These are phyloP conservation scores for Linaria vulgaris DNA, from an alignment of 257 asterid species.

Conservation along the genomic window DNA sequence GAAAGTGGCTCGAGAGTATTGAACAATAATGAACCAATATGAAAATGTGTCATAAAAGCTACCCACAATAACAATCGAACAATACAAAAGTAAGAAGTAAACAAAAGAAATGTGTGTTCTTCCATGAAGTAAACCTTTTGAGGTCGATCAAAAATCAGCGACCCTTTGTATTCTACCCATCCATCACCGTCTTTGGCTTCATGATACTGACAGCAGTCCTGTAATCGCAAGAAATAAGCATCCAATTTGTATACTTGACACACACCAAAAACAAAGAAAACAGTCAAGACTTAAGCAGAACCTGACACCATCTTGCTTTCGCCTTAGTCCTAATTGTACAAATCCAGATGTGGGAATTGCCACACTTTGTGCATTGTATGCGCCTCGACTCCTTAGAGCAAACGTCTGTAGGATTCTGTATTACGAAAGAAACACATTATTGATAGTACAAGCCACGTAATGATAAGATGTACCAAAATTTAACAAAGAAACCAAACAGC, in stretches of 20 bases:
- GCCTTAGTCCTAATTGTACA: slow-evolving; percentile 87
- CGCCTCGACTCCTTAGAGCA: slow-evolving; percentile 92
- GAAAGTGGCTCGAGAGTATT: no score
- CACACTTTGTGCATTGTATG: slow-evolving; percentile 97
- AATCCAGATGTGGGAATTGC: slow-evolving; percentile 90
- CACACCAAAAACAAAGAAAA: not conserved
- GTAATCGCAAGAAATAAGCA: slow-evolving; percentile 23
- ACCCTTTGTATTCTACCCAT: slow-evolving; percentile 96
- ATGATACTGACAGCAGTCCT: slow-evolving; percentile 99
- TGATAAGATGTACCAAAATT: slow-evolving; percentile 1
- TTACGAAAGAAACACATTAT: slow-evolving; percentile 19
- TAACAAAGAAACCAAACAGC: not conserved
- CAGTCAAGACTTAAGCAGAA: slow-evolving; percentile 27
- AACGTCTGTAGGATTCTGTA: slow-evolving; percentile 72
- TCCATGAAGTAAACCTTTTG: slow-evolving; percentile 46
- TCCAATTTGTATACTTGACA: slow-evolving; percentile 16
- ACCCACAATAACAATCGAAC: no score
- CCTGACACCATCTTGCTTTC: slow-evolving; percentile 99
- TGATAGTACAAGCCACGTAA: slow-evolving; percentile 6
- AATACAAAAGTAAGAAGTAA: no score
- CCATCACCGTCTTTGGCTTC: slow-evolving; percentile 99
- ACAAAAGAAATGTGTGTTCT: no score
- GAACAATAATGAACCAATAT: no score
- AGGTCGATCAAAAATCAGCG: slow-evolving; percentile 72
- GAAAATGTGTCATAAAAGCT: no score